A percentile compares a stretch with the other conserved stretches of the same genome.
Evolutionary conservation across 2,329 filamentous ascomycete genomes (phyloP).

Genomic region (Catunica adiposa): DNA sequence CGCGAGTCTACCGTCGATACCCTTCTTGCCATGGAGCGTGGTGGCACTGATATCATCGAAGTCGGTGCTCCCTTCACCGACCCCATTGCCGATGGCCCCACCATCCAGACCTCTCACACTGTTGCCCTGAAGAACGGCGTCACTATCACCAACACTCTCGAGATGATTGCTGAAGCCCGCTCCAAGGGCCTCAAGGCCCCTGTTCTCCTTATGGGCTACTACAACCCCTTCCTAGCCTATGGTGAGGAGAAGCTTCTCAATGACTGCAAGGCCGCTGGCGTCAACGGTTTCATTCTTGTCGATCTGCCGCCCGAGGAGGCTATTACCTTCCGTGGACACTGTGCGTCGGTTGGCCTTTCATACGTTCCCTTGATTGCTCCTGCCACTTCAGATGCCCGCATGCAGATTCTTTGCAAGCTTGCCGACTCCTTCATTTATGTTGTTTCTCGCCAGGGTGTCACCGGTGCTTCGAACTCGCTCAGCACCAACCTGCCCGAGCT

Average conservation of each 20-base stretch:
- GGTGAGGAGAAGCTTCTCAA: constrained; percentile 78
- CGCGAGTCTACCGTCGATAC: constrained; percentile 70
- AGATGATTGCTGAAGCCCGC: constrained; percentile 71
- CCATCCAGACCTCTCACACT: constrained; percentile 90
- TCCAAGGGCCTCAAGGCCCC: constrained; percentile 62
- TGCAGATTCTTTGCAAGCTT: constrained; percentile 91
- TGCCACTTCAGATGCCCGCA: constrained; percentile 76
- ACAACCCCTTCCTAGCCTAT: constrained; percentile 88
- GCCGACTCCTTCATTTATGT: constrained; percentile 99
- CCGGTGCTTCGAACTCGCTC: constrained; percentile 69
- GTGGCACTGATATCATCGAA: constrained; percentile 83
- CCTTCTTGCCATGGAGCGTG: constrained; percentile 76
- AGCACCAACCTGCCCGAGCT: constrained; percentile 70
- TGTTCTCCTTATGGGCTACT: constrained; percentile 95
- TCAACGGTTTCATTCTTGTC: constrained; percentile 95
- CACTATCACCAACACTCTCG: constrained; percentile 59
- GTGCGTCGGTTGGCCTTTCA: constrained; percentile 64
- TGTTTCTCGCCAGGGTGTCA: constrained; percentile 92
- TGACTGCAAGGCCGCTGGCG: constrained; percentile 67
- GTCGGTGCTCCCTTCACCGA: constrained; percentile 94
- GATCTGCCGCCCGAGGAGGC: constrained; percentile 94
- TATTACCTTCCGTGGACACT: constrained; percentile 74
- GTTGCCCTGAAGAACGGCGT: constrained; percentile 79
- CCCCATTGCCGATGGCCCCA: constrained; percentile 92
- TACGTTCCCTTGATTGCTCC: constrained; percentile 96